A percentile compares a stretch with the other conserved stretches of the same genome.
phyloP scores from a whole-genome alignment of 164 flowering plant genomes.

The Akebia trifoliata region DNA sequence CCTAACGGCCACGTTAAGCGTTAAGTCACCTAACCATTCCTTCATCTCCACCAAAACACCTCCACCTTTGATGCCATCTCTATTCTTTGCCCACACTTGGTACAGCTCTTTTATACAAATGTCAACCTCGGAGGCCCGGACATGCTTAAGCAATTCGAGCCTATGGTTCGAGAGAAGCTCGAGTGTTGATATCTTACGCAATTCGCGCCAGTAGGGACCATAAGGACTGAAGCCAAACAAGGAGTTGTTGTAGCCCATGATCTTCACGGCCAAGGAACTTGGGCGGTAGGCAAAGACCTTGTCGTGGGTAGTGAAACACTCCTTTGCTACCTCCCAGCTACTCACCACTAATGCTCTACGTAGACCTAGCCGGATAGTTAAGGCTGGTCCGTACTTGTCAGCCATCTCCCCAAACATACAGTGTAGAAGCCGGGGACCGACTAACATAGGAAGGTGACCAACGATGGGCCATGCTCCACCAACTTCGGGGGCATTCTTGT shows the following conservation, averaged over 20 bases:
- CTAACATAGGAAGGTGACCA: slow-evolving; percentile 17
- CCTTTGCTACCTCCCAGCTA: slow-evolving; percentile 14
- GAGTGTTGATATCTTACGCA: slow-evolving; percentile 8
- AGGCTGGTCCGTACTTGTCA: slow-evolving; percentile 17
- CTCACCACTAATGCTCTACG: slow-evolving; percentile 13
- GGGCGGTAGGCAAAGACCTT: slow-evolving; percentile 8
- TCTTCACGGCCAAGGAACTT: not conserved
- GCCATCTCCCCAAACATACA: slow-evolving; percentile 12
- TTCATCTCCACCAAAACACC: slow-evolving; percentile 21
- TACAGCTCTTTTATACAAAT: slow-evolving; percentile 7
- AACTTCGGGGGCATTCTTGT: slow-evolving; percentile 11
- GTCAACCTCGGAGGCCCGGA: slow-evolving; percentile 12
- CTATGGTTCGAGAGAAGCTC: slow-evolving; percentile 20
- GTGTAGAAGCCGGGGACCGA: not conserved
- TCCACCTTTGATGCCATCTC: too few species aligned
- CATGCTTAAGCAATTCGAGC: slow-evolving; percentile 3
- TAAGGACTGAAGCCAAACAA: not conserved
- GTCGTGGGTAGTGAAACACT: slow-evolving; percentile 20
- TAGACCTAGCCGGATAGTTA: slow-evolving; percentile 12
- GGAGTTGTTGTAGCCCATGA: slow-evolving; percentile 1
- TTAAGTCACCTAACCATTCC: slow-evolving; percentile 20
- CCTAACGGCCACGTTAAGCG: slow-evolving; percentile 14
- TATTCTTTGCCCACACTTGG: not conserved
- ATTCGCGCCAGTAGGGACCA: slow-evolving; percentile 12
- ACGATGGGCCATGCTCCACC: slow-evolving; percentile 20